Percentiles rank a stretch among this genome's conserved stretches.
Conservation (phyloP, 2,329 filamentous ascomycete genomes). For the Fusarium nanum region DNA sequence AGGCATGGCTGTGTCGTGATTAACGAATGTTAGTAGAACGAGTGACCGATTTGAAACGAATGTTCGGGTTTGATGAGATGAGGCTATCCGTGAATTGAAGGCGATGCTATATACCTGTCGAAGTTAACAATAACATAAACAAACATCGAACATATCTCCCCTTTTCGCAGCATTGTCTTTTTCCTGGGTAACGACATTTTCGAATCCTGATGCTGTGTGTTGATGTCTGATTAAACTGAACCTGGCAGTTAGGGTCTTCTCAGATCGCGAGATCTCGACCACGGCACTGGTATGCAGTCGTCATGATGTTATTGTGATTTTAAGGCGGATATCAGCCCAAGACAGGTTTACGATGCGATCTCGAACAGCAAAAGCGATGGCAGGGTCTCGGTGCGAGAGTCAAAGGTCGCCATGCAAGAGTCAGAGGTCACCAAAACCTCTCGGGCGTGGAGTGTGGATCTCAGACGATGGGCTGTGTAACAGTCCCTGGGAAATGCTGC, state of each 20-base stretch:
- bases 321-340: not conserved
- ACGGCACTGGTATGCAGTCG: not conserved
- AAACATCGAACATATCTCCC: not conserved
- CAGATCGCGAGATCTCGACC: not conserved
- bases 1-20: conserved; percentile 12
- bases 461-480: not conserved
- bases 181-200: not conserved
- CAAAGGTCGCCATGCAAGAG: too few species aligned
- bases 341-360: not conserved
- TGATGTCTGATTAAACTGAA: not conserved
- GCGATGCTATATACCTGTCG: not conserved
- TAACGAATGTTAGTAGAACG: not conserved
- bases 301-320: not conserved
- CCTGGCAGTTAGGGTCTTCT: too few species aligned
- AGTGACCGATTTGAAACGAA: not conserved
- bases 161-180: not conserved
- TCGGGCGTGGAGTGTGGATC: not conserved
- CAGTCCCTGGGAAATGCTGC: not conserved
- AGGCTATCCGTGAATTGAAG: too few species aligned
- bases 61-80: not conserved
- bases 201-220: not conserved
- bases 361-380: too few species aligned
- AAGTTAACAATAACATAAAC: not conserved
- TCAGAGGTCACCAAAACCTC: too few species aligned
- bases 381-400: too few species aligned